Evolutionary conservation across 805 yeast genomes (phyloP), one percentile per base, ranked within the genome.

Genomic region (Pichia californica): DNA sequence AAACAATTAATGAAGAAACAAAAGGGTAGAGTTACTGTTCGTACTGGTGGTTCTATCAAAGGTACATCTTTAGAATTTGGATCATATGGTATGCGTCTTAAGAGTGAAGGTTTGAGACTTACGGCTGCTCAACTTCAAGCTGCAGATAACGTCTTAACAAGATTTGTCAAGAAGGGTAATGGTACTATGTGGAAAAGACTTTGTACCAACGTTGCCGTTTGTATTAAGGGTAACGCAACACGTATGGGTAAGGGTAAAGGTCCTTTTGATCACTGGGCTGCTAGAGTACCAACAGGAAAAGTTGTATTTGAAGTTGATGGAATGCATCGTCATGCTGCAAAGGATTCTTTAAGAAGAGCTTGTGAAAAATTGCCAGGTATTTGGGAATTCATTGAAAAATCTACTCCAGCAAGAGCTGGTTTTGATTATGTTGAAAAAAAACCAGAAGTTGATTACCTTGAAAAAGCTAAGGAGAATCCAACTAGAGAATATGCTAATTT

Each of bases 221-320:
- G 96, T 66, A 79, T 86, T 49, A 93, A 93, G 69, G 99, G 99
- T 69, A 93, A 93, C 64, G 96, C 93, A 63, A 88, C 96, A 10
- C 93, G 99, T 81, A 93, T 93, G 99, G 99, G 99, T 71, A 93
- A 93, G 66, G 99, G 99, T 70, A 93, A 93, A 67, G 99, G 99
- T 67, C 83, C 89, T 0, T 91, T 93, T 61, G 96, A 88, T 57
- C 93, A 88, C 69, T 93, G 98, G 98, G 94, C 95, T 56, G 85
- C 81, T 28, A 79, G 99, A 57, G 93, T 93, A 13, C 95, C 98
- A 32, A 89, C 97, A 0, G 99, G 99, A 4, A 89, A 88, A 59
- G 80, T 93, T 33, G 70, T 89, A 19, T 88, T 89, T 58, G 99
- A 93, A 68, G 79, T 89, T 58, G 70, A 64, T 27, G 70, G 68